Percentiles rank a stretch among this genome's conserved stretches.
These are phyloP conservation scores for Silene coronaria DNA, from an alignment of 179 eudicot genomes.

Conservation along the genomic window DNA sequence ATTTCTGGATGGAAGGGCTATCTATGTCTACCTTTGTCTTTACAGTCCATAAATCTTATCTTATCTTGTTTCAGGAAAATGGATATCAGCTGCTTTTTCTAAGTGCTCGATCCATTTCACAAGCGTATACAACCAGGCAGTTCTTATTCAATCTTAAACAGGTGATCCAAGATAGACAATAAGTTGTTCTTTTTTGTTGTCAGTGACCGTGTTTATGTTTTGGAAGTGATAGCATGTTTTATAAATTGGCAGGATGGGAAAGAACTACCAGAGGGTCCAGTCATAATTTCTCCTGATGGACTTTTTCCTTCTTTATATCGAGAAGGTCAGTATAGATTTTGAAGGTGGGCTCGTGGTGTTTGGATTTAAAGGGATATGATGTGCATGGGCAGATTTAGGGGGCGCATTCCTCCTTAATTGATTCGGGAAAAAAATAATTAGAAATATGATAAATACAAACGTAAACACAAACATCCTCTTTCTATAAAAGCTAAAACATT, in stretches of 20 bases:
- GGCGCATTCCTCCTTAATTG: no score
- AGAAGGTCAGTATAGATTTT: slow-evolving; percentile 50
- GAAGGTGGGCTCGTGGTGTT: no score
- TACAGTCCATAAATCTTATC: background rate
- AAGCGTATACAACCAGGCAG: slow-evolving; percentile 81
- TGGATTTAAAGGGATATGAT: no score
- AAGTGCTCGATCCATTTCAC: slow-evolving; percentile 95
- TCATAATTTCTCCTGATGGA: slow-evolving; percentile 93
- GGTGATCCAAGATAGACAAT: slow-evolving; percentile 34
- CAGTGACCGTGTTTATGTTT: background rate
- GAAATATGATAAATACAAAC: no score
- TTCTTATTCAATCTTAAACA: slow-evolving; percentile 82
- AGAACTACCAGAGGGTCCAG: slow-evolving; percentile 92
- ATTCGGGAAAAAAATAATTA: no score
- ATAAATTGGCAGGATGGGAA: slow-evolving; percentile 67
- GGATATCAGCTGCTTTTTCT: slow-evolving; percentile 90
- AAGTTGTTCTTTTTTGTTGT: background rate
- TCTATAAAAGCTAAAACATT: no score
- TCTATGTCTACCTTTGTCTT: background rate
- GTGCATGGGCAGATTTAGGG: no score
- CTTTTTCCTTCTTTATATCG: slow-evolving; percentile 90
- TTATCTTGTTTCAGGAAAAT: slow-evolving; percentile 68
- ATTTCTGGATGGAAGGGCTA: background rate
- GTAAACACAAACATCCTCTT: no score
- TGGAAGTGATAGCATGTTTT: slow-evolving; percentile 3